phyloP scores from a whole-genome alignment of 768 basidiomycete species.

The Suillus subaureus region DNA sequence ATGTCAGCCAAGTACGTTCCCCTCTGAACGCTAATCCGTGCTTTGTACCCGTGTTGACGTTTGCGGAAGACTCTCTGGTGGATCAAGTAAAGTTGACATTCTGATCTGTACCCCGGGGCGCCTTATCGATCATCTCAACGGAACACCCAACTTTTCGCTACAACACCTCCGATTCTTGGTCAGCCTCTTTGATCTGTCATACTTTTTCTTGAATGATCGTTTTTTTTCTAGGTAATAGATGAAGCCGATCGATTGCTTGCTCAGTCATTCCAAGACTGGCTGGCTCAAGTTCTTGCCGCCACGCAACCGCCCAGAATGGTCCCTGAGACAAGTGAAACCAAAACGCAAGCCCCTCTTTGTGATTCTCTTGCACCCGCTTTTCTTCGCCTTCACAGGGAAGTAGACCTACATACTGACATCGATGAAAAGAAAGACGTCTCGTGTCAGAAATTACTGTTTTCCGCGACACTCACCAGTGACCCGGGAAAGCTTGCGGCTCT shows the following conservation, averaged over 20 bases:
- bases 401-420: constrained; percentile 46
- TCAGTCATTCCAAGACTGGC: constrained; percentile 97
- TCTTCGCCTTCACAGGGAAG: constrained; percentile 29
- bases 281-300: constrained; percentile 80
- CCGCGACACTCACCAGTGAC: constrained; percentile 92
- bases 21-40: not conserved
- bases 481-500: constrained; percentile 91
- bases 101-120: constrained; percentile 95
- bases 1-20: constrained; percentile 49
- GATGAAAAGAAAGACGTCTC: constrained; percentile 61
- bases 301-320: constrained; percentile 44
- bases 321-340: constrained; percentile 9
- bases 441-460: constrained; percentile 95
- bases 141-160: constrained; percentile 86
- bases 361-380: constrained; percentile 67
- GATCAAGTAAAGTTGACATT: constrained; percentile 90
- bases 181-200: constrained; percentile 27
- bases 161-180: constrained; percentile 96
- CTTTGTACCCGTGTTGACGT: not conserved
- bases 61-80: constrained; percentile 65
- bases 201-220: not conserved
- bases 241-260: constrained; percentile 96
- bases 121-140: constrained; percentile 89
- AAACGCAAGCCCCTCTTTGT: constrained; percentile 4
- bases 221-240: constrained; percentile 75